Evolutionary conservation across 352 stramenopile genomes (phyloP), one percentile per base, ranked within the genome.

Genomic region (Globisporangium takayamanum): DNA sequence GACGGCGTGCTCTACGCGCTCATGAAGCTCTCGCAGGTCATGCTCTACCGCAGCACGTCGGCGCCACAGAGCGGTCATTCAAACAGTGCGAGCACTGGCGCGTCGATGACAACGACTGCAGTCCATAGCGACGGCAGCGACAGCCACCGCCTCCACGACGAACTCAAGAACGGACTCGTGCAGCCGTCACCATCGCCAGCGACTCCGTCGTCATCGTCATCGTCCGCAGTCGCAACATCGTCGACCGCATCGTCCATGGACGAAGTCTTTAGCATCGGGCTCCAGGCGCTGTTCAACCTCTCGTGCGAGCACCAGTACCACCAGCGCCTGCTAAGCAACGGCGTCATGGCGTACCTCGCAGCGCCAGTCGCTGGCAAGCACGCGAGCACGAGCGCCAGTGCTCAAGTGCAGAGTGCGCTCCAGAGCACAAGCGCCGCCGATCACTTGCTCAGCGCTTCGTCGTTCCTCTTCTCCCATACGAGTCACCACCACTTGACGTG

Each of bases 1-100:
- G 79, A 91, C 28, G 84, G 84, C 0, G 84, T 90, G 18, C 59
- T 93, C 3, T 93, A 93, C 51, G 79, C 84, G 10, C 68, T 93
- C 0, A 87, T 91, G 70, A 93, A 88, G 56, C 65, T 93, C 1
- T 87, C 84, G 0, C 84, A 93, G 37, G 64, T 91, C 4, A 75
- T 79, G 60, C 28, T 76, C 16, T 48, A 59, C 22, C 41, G 44
- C 18, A 63, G 55, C 22, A 53, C 50, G 8, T 59, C 55, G 10
- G 55, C 50, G 5, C 48, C 55, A 11, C 44, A 55, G 14, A 47
- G 39, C 10, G n/a, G 47, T 3, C 53, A 62, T 45, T 57, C 59
- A 2, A 49, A 5, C 16, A 49, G 44, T 7, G 20, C 16, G 5
- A 49, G 44, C n/a, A 12, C 11, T 5, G 11, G 44, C 16, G 20